Evolutionary conservation across 2,329 filamentous ascomycete genomes (phyloP), one percentile per base, ranked within the genome.

Genomic region (Monosporascus sp.): DNA sequence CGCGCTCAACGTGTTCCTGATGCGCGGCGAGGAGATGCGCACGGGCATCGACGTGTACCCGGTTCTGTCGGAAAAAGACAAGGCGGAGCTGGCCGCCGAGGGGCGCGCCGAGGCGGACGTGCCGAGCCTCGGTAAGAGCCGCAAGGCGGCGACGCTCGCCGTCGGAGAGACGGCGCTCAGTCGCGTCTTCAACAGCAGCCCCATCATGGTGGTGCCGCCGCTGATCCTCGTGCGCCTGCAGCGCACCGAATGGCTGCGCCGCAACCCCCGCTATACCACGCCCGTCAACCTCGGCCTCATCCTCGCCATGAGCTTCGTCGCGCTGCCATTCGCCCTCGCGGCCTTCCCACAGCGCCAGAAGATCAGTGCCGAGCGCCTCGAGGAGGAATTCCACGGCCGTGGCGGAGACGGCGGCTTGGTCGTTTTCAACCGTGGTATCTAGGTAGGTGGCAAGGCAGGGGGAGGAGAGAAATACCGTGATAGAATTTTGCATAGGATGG

Each of bases 401-500:
- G 92, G 91, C 35, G 93, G 92, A 1, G 81, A 87, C 58, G 81
- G 82, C 52, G 92, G 89, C 0, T 78, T 91, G 76, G 89, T 99
- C n/a, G 90, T 95, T 69, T 97, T 99, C 73, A 97, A 99, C 72
- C 84, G 94, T 65, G 94, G 94, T 14, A 93, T 99, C 64, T 97
- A 75, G 73, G 53, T 45, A 31, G 24, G 22, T 14, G 47, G 50
- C 49, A 48, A 44, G 45, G 50, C 37, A 26, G 20, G 35, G 35
- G 35, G 6, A 22, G 5, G 22, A 41, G 35, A 7, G 37, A 38
- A 17, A 49, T 37, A 41, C 26, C 24, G 3, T 3, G 31, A 14
- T 35, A 14, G 31, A 35, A 35, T 11, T 35, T 35, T 11, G 11
- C 31, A 11, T 35, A 9, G 11, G 2, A 35, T 2, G 31, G 31